A percentile compares a stretch with the other conserved stretches of the same genome.
Conservation (phyloP, 2,329 filamentous ascomycete species). For the Penicillium sp. region DNA sequence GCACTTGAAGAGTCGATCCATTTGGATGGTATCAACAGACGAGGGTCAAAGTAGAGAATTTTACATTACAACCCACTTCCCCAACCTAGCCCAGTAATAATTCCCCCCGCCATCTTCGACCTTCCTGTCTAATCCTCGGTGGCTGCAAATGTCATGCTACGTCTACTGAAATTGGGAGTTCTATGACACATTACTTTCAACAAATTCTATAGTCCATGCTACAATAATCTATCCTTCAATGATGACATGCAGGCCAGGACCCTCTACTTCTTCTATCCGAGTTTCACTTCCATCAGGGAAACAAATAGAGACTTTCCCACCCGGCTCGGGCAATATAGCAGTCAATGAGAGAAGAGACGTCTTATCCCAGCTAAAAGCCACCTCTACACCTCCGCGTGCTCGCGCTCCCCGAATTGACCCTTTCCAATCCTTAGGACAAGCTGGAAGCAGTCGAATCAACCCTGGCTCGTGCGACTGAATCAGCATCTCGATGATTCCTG, state of each 20-base stretch:
- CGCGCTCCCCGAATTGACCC: slow-evolving; percentile 40
- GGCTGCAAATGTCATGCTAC: too few relatives aligned
- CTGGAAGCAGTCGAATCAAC: slow-evolving; percentile 43
- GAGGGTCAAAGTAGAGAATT: too few relatives aligned
- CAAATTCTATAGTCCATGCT: not conserved
- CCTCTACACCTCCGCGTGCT: slow-evolving; percentile 39
- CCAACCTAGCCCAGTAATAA: too few relatives aligned
- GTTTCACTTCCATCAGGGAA: slow-evolving; percentile 22
- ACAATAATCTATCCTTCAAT: not conserved
- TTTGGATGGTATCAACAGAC: too few relatives aligned
- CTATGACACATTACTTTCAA: not conserved
- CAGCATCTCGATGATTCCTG: slow-evolving; percentile 51
- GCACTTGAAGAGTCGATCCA: too few relatives aligned
- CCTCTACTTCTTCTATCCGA: slow-evolving; percentile 15
- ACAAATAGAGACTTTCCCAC: slow-evolving; percentile 14
- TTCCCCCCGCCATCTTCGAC: too few relatives aligned
- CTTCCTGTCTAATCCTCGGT: too few relatives aligned
- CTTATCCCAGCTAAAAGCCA: slow-evolving; percentile 42
- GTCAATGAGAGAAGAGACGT: not conserved
- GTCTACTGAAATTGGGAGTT: too few relatives aligned
- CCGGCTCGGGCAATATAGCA: not conserved
- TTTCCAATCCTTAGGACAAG: slow-evolving; percentile 41
- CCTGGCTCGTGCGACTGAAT: slow-evolving; percentile 43
- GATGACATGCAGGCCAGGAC: slow-evolving; percentile 8
- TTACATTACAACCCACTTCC: too few relatives aligned